A percentile compares a stretch with the other conserved stretches of the same genome.
phyloP scores from a whole-genome alignment of 495 filamentous ascomycete genomes.

The Pyronema omphalodes region DNA sequence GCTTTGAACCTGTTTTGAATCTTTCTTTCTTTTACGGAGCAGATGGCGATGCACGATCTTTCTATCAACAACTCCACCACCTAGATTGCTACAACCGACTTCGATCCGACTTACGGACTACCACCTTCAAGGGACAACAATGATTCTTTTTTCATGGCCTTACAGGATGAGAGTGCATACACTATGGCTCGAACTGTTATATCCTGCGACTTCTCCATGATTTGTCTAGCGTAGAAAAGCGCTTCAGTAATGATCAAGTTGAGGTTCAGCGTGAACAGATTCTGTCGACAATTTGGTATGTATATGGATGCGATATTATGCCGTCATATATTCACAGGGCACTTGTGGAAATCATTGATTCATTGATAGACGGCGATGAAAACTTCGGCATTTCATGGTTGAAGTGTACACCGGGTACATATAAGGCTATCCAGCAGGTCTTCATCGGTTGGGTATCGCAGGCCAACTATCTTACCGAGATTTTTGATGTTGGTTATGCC shows the following conservation, averaged over 20 bases:
- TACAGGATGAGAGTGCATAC: not conserved
- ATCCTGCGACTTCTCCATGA: constrained; percentile 1
- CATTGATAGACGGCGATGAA: not conserved
- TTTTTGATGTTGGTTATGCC: not conserved
- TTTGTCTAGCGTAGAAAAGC: not conserved
- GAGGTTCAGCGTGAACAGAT: not conserved
- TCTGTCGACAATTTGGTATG: not conserved
- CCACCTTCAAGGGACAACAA: too few relatives aligned
- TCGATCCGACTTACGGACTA: too few relatives aligned
- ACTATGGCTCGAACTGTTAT: not conserved
- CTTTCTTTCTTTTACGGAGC: too few relatives aligned
- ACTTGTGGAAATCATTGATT: not conserved
- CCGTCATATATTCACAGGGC: not conserved
- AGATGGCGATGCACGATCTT: too few relatives aligned
- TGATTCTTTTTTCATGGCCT: not conserved
- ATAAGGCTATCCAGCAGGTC: not conserved
- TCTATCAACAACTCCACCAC: too few relatives aligned
- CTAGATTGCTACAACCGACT: too few relatives aligned
- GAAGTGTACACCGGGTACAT: not conserved
- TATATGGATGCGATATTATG: not conserved
- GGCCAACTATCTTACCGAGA: not conserved
- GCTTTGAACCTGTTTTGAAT: too few relatives aligned
- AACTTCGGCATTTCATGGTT: not conserved
- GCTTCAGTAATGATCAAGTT: not conserved
- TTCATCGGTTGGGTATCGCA: not conserved